Evolutionary conservation across 225 moss, liverwort and hornwort species (phyloP), one percentile per base, ranked within the genome.

Genomic region (Anthoceros angustus): DNA sequence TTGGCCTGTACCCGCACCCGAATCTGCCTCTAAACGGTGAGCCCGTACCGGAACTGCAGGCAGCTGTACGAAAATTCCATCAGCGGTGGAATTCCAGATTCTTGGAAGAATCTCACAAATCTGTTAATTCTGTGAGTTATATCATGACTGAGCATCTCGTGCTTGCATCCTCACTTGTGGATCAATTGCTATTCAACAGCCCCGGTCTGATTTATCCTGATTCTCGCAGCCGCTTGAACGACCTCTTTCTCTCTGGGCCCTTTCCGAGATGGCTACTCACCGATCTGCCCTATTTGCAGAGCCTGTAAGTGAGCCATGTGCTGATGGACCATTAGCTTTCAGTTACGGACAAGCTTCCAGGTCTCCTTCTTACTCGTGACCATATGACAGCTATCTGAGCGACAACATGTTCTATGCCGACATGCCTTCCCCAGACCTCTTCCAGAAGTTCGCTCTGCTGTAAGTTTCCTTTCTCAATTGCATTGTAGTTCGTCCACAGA

Each of bases 21-120:
- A 15, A 64, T 5, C 40, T 64, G 7, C 64, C 23, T 3, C 12
- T 20, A 18, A 8, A 18, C 10, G 15, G 40, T 24, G 32, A 12
- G 12, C 12, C 14, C 5, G 5, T n/a, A 10, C 16, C 45, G 10
- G n/a, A 18, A 40, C 11, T 69, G 55, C 64, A 74, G 74, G 24
- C 65, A 69, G 18, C 32, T 74, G 40, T 69, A 68, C 23, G 40
- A 12, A 7, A 74, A 74, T 42, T 3, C 21, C 14, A 39, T 74
- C 64, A 74, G 63, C 42, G 74, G 74, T 43, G 15, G 62, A 9
- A 74, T 74, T 43, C 74, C 74, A 0, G 74, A 69, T 1, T 65
- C 69, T 6, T 74, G 45, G 46, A 68, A 64, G 49, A 46, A 64
- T 12, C 42, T 73, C 5, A 67, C 20, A n/a, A 68, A 43, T n/a